Evolutionary conservation across 192 early-diverging fungal species (phyloP).

Genomic region (Backusella liffmaniae): DNA sequence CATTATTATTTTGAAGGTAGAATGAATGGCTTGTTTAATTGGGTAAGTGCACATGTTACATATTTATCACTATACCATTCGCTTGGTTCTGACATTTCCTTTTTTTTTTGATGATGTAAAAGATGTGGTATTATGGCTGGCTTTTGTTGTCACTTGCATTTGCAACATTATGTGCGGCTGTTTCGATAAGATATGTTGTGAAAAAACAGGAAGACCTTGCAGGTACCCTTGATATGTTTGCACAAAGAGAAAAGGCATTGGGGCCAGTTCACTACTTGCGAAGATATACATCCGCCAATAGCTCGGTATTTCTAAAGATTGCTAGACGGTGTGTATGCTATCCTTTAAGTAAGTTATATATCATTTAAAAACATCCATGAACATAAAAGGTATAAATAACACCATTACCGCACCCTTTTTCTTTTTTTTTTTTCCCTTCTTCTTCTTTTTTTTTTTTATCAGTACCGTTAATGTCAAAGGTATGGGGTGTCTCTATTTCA

Average conservation of each 20-base stretch:
- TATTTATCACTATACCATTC: not conserved
- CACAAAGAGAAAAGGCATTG: not conserved
- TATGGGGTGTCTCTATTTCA: not conserved
- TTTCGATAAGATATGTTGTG: not conserved
- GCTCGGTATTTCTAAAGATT: not conserved
- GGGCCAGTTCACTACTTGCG: not conserved
- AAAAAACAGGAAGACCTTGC: conserved; percentile 5
- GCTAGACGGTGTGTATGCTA: conserved; percentile 13
- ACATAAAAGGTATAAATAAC: not conserved
- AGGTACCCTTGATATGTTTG: not conserved
- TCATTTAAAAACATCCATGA: not conserved
- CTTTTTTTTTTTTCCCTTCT: not conserved
- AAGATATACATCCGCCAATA: not conserved
- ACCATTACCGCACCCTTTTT: not conserved
- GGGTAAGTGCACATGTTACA: not conserved
- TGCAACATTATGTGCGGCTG: not conserved
- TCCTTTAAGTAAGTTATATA: conserved; percentile 12
- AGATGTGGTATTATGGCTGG: conserved; percentile 22
- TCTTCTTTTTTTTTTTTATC: not conserved
- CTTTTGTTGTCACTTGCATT: not conserved
- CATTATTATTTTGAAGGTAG: conserved; percentile 13
- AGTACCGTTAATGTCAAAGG: conserved; percentile 19
- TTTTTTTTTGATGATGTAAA: not conserved
- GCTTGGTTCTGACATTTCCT: not conserved
- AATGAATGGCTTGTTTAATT: conserved; percentile 2